Percentiles rank a stretch among this genome's conserved stretches.
These are phyloP conservation scores for Dionaea muscipula DNA, from an alignment of 179 eudicot genomes.

Conservation along the genomic window DNA sequence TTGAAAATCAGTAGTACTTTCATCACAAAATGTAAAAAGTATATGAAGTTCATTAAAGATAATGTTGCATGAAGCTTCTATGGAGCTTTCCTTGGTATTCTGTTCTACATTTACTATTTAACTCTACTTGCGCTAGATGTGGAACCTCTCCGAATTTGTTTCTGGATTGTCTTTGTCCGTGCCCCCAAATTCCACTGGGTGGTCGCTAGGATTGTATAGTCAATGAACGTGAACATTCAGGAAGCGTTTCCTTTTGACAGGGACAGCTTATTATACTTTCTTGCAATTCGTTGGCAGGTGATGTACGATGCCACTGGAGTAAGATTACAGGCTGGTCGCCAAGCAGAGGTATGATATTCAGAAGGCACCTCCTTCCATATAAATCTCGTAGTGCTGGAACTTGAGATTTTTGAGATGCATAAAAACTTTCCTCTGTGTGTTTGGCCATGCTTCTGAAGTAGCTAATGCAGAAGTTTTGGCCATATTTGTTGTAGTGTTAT, in stretches of 20 bases:
- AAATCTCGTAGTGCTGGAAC: neutral
- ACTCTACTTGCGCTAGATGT: too few species aligned
- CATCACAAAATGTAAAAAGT: too few species aligned
- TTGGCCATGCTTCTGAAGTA: too few species aligned
- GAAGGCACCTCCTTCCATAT: neutral
- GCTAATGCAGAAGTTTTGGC: too few species aligned
- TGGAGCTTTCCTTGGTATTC: too few species aligned
- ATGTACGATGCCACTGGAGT: conserved; percentile 48
- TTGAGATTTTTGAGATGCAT: neutral
- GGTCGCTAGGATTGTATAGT: neutral
- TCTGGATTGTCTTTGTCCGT: neutral
- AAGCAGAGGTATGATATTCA: conserved; percentile 30
- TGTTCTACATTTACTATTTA: too few species aligned
- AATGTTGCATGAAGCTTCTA: too few species aligned
- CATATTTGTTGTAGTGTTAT: too few species aligned
- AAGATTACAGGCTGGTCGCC: conserved; percentile 44
- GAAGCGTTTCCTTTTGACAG: neutral
- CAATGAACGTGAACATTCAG: too few species aligned
- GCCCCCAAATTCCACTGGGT: neutral
- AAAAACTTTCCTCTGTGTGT: neutral
- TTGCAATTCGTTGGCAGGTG: conserved; percentile 22
- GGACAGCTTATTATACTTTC: neutral
- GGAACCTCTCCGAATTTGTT: too few species aligned
- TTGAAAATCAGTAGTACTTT: too few species aligned
- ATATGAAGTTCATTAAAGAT: too few species aligned